Evolutionary conservation across 192 early-diverging fungal genomes (phyloP), one percentile per base, ranked within the genome.

Genomic region (Jimgerdemannia lactiflua): DNA sequence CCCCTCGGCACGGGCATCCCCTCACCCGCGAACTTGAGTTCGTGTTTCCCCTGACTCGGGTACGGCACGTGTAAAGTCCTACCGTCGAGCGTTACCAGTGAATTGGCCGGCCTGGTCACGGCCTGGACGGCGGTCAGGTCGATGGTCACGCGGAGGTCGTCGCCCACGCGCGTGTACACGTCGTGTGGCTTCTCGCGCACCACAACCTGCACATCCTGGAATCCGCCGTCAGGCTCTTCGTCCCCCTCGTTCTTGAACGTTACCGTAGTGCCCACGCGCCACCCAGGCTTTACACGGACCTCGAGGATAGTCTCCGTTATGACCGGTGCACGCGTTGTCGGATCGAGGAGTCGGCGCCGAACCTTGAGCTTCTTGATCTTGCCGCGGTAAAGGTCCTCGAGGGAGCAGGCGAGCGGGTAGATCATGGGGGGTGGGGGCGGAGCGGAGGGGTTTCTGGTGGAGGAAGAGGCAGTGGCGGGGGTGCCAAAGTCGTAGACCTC

Each of bases 161-260:
- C 90, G 42, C 94, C 96, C 79, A 90, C 92, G 82, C 98, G 93
- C 86, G 94, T 93, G 87, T 99, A 99, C 49, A 91, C 83, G 19
- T 89, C 80, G 84, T 99, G 97, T 78, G 91, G 86, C 85, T 96
- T 97, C 86, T 99, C 96, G 77, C 97, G 93, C 49, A 99, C 49
- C 14, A 95, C 93, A 87, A 99, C 98, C 67, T 98, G 89, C 72
- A 99, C 94, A 84, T 99, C 97, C 67, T 97, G 97, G 66, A 96
- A 81, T 54, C 94, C 87, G 71, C 92, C 94, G 39, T 97, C 97
- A 7, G 91, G 86, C 84, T 99, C 0, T 19, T 65, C 96, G 86
- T 99, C 97, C 42, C 94, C 97, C 86, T 99, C 97, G 74, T 97
- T 97, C 70, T 77, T 80, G 82, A 99, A 99, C 65, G 91, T 92